These are phyloP conservation scores for Lentinula lateritia DNA, from an alignment of 768 basidiomycete species.

Conservation along the genomic window DNA sequence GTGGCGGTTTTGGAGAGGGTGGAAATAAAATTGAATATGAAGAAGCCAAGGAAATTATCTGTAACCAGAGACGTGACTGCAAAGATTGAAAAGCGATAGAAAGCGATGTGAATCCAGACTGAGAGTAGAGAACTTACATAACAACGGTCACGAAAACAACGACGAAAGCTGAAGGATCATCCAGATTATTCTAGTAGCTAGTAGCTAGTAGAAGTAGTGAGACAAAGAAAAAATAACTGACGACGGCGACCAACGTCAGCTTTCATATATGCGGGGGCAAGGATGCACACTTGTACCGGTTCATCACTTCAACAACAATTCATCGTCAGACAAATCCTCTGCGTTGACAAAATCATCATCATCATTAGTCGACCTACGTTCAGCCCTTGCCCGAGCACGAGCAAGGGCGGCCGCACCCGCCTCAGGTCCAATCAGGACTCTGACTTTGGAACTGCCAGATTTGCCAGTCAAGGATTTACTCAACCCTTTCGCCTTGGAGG, in stretches of 20 bases:
- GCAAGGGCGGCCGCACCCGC: conserved; percentile 6
- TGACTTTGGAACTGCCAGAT: background rate
- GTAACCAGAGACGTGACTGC: background rate
- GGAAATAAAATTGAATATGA: background rate
- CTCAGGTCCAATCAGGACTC: conserved; percentile 17
- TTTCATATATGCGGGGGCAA: background rate
- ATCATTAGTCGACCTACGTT: conserved; percentile 1
- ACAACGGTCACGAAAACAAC: too few relatives aligned
- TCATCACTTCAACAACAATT: conserved; percentile 15
- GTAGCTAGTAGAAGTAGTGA: too few relatives aligned
- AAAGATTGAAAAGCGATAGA: too few relatives aligned
- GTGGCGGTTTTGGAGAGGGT: background rate
- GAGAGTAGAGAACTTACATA: too few relatives aligned
- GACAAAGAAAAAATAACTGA: background rate
- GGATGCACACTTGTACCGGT: background rate
- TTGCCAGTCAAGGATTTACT: background rate
- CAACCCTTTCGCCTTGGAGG: conserved; percentile 1
- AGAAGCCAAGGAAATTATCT: background rate
- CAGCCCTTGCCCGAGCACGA: conserved; percentile 5
- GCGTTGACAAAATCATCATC: conserved; percentile 7
- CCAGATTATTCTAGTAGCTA: too few relatives aligned
- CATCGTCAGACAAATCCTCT: conserved; percentile 16
- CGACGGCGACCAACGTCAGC: background rate
- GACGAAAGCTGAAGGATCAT: too few relatives aligned
- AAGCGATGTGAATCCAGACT: too few relatives aligned